Base-by-base conservation (phyloP, 2,329 filamentous ascomycete genomes). In the Alternaria arbusti region DNA sequence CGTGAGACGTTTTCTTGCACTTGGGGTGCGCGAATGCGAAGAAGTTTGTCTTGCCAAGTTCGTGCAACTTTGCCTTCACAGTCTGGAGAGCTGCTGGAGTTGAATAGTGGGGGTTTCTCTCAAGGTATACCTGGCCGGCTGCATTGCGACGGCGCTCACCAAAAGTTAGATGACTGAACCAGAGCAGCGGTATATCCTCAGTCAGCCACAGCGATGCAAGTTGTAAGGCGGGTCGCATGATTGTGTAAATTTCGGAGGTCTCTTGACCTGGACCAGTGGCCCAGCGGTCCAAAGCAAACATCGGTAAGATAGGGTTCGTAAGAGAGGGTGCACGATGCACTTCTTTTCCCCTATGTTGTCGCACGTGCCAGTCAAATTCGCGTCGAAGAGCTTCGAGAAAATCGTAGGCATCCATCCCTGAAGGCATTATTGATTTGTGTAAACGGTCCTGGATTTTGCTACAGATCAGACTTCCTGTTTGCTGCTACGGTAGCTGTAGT, bases 221-320 rank as follows among this genome's bases (percentile, higher is more conserved):
- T 13, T 45, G 62, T 4, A 74, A 49, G 9, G 67, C 69, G 15
- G 54, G 61, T 22, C 40, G 15, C 36, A 73, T 61, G 3, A 17
- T 26, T 3, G 40, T 8, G 44, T 61, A 70, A 6, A 66, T 50
- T 0, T 54, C 3, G 1, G 6, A 6, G 3, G 59, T 61, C 49
- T 65, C 28, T 40, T 74, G 71, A 4, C 51, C 68, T 30, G 57
- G 62, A 7, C 71, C 62, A 3, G 47, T 60, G 5, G 46, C 59
- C 70, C 71, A 74, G 10, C 72, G 69, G 6, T 70, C 57, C 12
- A 52, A 12, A 2, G 32, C 22, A 46, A 74, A 70, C 26, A 72
- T 63, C 1, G 69, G 67, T 9, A 66, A 63, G 5, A 74, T 59
- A 0, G 54, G 28, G 30, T 73, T 72, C 3, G 20, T 30, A 13